Evolutionary conservation across 116 monocot genomes (phyloP).

Genomic region (Thalassia testudinum): DNA sequence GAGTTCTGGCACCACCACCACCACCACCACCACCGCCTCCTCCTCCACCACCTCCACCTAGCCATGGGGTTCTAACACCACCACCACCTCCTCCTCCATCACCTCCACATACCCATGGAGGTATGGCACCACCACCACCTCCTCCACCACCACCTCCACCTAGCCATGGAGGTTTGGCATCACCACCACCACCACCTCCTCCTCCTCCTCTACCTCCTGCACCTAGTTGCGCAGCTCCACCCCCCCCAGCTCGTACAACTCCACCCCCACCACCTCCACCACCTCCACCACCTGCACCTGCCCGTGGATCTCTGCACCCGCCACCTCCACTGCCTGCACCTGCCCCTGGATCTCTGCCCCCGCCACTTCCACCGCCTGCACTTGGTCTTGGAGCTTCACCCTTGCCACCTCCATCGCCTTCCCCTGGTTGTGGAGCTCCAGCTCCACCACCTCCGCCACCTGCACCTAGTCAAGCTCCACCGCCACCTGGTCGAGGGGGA

Average conservation of each 20-base stretch:
- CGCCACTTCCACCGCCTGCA: constrained; percentile 11
- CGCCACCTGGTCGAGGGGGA: constrained; percentile 17
- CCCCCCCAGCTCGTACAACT: constrained; percentile 7
- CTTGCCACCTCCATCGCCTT: constrained; percentile 14
- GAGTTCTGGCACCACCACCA: background rate
- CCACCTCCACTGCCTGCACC: constrained; percentile 13
- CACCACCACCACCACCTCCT: constrained; percentile 6
- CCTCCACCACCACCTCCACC: constrained; percentile 1
- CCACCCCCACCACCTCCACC: constrained; percentile 15
- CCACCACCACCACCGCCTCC: background rate
- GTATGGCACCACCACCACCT: constrained; percentile 2
- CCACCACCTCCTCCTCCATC: constrained; percentile 1
- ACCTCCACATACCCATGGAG: background rate
- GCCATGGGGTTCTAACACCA: background rate
- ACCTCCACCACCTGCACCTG: constrained; percentile 13
- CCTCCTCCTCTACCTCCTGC: background rate
- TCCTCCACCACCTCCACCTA: background rate
- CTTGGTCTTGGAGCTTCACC: constrained; percentile 5
- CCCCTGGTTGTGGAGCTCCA: background rate
- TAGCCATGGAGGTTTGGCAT: background rate
- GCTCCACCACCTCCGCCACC: constrained; percentile 20
- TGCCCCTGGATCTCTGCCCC: background rate
- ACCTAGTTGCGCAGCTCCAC: background rate
- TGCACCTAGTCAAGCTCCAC: constrained; percentile 6
- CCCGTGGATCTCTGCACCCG: background rate